Base-by-base conservation (phyloP, 2,329 filamentous ascomycete genomes). In the Pseudopithomyces maydicus region DNA sequence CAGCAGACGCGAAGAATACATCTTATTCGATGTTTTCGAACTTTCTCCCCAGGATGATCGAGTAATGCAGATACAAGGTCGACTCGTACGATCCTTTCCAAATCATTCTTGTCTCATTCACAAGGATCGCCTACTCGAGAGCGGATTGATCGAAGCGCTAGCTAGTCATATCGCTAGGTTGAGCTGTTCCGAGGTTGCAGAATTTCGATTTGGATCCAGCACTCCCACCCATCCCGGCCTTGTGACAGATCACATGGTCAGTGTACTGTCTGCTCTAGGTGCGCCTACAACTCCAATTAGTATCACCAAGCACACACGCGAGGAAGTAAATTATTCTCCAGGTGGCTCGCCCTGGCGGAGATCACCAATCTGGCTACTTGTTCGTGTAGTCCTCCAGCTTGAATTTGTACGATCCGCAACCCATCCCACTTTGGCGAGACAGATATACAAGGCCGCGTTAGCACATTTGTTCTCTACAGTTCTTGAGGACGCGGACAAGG, bases 301-400 rank as follows among this genome's bases (percentile, higher is more conserved):
- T 0, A 72, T 86, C 12, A 70, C 60, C 45, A 86, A 86, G 55
- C 74, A 80, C 23, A 81, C 80, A 1, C 78, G 81, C 2, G 82
- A 86, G 36, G 83, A 86, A 19, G 78, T 85, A 1, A 55, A 81
- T 15, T 84, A 79, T 76, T 53, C 57, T 0, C 17, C 38, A 47
- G 75, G 5, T 58, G 52, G 8, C 58, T 55, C 0, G 0, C 80
- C 80, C 0, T 85, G 83, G 83, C 73, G 77, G 2, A 66, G 80
- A 50, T 85, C 82, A 8, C 73, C 83, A 0, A 56, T 81, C 0
- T 87, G 83, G 83, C 70, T 86, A 1, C 70, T 85, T 0, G 55
- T 86, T 2, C 80, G 84, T 1, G 82, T 84, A 0, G 66, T 74
- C 0, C 55, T 84, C 2, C 82, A 85, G 47, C 65, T 68, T 11